Evolutionary conservation across 805 yeast species (phyloP).

Genomic region (Cyberlindnera euphorbiiphila): DNA sequence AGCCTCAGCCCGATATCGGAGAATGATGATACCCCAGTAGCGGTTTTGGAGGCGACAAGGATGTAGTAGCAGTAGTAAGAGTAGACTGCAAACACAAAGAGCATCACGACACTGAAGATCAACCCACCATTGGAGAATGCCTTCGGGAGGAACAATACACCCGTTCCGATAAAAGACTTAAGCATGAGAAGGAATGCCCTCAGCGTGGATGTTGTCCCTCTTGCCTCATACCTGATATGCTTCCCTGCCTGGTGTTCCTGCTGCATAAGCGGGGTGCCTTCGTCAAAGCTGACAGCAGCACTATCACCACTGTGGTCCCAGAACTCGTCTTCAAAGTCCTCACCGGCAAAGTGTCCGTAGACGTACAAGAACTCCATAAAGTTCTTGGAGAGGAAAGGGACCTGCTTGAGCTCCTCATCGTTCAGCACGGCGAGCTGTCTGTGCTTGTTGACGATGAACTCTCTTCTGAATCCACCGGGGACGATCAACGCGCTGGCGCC

Average conservation of each 20-base stretch:
- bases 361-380: conserved; percentile 73
- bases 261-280: conserved; percentile 27
- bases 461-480: conserved; percentile 83
- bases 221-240: conserved; percentile 28
- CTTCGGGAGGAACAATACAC: conserved; percentile 64
- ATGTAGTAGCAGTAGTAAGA: conserved; percentile 79
- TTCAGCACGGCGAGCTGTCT: conserved; percentile 20
- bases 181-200: conserved; percentile 70
- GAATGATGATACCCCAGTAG: conserved; percentile 66
- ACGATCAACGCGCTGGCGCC: conserved; percentile 65
- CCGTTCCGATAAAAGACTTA: conserved; percentile 77
- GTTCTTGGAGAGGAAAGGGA: conserved; percentile 60
- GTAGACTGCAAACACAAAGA: conserved; percentile 59
- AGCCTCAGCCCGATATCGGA: conserved; percentile 67
- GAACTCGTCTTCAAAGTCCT: conserved; percentile 69
- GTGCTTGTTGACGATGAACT: conserved; percentile 46
- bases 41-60: conserved; percentile 52
- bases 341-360: conserved; percentile 88
- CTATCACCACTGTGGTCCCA: conserved; percentile 36
- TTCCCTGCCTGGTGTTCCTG: conserved; percentile 9
- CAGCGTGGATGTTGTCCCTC: conserved; percentile 66
- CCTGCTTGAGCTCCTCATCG: conserved; percentile 30
- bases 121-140: conserved; percentile 75
- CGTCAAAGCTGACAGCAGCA: conserved; percentile 25
- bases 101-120: conserved; percentile 47